Evolutionary conservation across 2,329 filamentous ascomycete genomes (phyloP).

Genomic region (Sphaerulina populicola): DNA sequence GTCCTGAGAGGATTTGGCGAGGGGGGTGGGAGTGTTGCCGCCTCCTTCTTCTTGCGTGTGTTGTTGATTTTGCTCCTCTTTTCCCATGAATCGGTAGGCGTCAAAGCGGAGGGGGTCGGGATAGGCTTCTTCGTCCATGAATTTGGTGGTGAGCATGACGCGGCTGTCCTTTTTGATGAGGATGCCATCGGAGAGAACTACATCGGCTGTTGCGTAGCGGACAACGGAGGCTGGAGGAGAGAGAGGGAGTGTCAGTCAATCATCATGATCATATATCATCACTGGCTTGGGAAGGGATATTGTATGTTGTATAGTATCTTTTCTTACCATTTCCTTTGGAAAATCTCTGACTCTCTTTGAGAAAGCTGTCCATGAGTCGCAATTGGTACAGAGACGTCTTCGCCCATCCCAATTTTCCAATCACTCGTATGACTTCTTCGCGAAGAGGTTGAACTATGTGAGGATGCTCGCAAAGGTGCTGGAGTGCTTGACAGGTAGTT

Average conservation of each 20-base stretch:
- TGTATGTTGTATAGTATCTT: neutral
- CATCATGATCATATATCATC: neutral
- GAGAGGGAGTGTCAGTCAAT: conserved; percentile 2
- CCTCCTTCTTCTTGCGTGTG: too few relatives aligned
- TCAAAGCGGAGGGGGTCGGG: conserved; percentile 18
- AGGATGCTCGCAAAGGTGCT: conserved; percentile 20
- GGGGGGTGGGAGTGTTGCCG: too few relatives aligned
- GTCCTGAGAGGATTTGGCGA: too few relatives aligned
- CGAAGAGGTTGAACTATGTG: conserved; percentile 25
- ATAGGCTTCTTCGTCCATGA: conserved; percentile 14
- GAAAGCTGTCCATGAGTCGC: conserved; percentile 29
- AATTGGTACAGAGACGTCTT: conserved; percentile 27
- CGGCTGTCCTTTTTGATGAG: conserved; percentile 20
- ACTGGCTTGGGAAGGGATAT: too few relatives aligned
- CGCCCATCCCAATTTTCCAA: conserved; percentile 25
- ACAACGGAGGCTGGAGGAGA: conserved; percentile 16
- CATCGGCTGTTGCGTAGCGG: conserved; percentile 16
- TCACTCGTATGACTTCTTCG: conserved; percentile 22
- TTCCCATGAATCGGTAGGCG: conserved; percentile 17
- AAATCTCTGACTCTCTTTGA: conserved; percentile 28
- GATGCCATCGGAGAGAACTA: conserved; percentile 24
- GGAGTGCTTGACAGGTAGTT: conserved; percentile 17
- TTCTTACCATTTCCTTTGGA: neutral
- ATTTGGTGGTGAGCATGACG: conserved; percentile 7
- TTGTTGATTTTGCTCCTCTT: conserved; percentile 3